Evolutionary conservation across 192 early-diverging fungal species (phyloP).

Genomic region (Coemansia asiatica): DNA sequence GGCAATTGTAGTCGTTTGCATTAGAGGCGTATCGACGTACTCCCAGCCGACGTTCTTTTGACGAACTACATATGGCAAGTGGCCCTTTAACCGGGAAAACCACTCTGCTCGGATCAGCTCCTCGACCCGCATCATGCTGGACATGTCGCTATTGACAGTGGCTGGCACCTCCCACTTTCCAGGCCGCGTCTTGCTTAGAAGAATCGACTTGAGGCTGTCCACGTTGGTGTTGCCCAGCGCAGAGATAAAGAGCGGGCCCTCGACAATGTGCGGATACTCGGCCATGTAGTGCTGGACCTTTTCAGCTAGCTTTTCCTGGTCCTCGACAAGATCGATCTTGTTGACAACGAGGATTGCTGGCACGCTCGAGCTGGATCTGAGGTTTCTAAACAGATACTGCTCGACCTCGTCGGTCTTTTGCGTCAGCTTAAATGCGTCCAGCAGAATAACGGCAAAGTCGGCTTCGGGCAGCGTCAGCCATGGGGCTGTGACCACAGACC

Average conservation of each 20-base stretch:
- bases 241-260: constrained; percentile 39
- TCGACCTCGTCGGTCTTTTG: constrained; percentile 38
- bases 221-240: constrained; percentile 35
- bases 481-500: constrained; percentile 41
- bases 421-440: constrained; percentile 45
- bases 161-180: constrained; percentile 44
- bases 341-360: constrained; percentile 45
- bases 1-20: background rate
- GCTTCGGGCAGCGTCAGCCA: constrained; percentile 48
- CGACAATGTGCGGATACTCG: constrained; percentile 20
- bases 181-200: constrained; percentile 23
- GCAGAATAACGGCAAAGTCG: constrained; percentile 23
- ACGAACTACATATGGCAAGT: constrained; percentile 38
- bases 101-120: constrained; percentile 52
- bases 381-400: constrained; percentile 30
- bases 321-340: constrained; percentile 41
- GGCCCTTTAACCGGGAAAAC: constrained; percentile 33
- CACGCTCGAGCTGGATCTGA: constrained; percentile 3
- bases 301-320: constrained; percentile 19
- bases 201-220: constrained; percentile 26
- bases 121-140: constrained; percentile 43
- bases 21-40: constrained; percentile 2
- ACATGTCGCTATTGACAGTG: constrained; percentile 34
- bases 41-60: constrained; percentile 49
- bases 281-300: constrained; percentile 17